Percentiles rank a stretch among this genome's conserved stretches.
phyloP scores from a whole-genome alignment of 2,329 filamentous ascomycete species.

The Cladosporium halotolerans region DNA sequence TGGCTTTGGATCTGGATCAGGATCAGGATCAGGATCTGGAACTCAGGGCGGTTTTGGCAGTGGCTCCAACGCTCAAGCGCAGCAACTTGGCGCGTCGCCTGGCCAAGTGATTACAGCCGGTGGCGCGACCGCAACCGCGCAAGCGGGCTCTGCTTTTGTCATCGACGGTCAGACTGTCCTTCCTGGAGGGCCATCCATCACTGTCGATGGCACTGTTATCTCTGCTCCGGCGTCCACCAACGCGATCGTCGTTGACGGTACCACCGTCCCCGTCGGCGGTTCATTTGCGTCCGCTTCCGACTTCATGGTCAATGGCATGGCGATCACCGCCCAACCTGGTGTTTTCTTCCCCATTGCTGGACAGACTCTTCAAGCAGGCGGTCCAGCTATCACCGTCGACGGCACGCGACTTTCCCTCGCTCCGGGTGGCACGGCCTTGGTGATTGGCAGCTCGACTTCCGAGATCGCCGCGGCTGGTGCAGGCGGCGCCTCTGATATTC shows the following conservation, averaged over 20 bases:
- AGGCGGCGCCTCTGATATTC: conserved; percentile 20
- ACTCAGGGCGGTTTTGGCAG: not conserved
- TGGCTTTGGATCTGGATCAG: not conserved
- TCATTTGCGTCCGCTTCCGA: conserved; percentile 11
- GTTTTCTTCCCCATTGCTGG: conserved; percentile 27
- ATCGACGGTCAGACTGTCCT: conserved; percentile 23
- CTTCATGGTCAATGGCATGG: conserved; percentile 24
- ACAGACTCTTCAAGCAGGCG: conserved; percentile 32
- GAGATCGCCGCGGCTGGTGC: conserved; percentile 7
- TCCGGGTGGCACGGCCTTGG: conserved; percentile 32
- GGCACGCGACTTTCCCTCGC: conserved; percentile 29
- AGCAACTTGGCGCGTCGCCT: conserved; percentile 6
- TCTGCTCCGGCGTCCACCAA: conserved; percentile 14
- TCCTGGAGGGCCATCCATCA: conserved; percentile 25
- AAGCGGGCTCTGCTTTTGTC: conserved; percentile 19
- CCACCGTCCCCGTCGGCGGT: conserved; percentile 9
- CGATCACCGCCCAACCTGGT: conserved; percentile 19
- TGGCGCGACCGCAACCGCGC: conserved; percentile 17
- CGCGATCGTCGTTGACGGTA: conserved; percentile 19
- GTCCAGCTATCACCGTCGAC: conserved; percentile 30
- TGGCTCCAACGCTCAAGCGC: not conserved
- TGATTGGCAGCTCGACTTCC: conserved; percentile 28
- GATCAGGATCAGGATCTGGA: conserved; percentile 1
- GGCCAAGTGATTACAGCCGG: conserved; percentile 9
- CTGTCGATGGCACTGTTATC: conserved; percentile 17